Evolutionary conservation across 306 rosid genomes (phyloP), one percentile per base, ranked within the genome.

Genomic region (Amphicarpaea edgeworthii): DNA sequence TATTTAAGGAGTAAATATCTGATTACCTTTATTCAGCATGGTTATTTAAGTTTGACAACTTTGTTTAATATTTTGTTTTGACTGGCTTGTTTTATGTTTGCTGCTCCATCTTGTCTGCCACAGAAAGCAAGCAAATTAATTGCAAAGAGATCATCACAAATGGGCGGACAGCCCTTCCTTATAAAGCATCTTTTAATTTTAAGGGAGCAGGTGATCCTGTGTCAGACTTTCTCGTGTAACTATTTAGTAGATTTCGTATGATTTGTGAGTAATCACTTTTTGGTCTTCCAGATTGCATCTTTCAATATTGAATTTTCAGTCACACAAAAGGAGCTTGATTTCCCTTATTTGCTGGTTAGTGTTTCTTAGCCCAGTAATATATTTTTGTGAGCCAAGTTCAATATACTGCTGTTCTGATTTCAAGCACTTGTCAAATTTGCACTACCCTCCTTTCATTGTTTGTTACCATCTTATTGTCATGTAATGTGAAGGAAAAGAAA

Each of bases 271-370:
- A 60, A 53, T 60, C 9, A 49, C 20, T 37, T 81, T 82, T 57
- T 71, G 77, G 55, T 57, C 23, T 75, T 83, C 77, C 93, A 96
- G 99, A 96, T 96, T 72, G 97, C 97, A 23, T 95, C 96, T 67
- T 96, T 92, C 32, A 91, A 96, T 78, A 88, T 96, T 69, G 99
- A 96, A 80, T 92, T 96, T 83, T 90, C 93, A 20, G 96, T 93
- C 75, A 96, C 98, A 11, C 97, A 96, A 79, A 96, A 96, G 91
- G 99, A 96, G 75, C 99, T 96, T 65, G 98, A 96, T 85, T 96
- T 96, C 89, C 92, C 99, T 61, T 98, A 96, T 73, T 86, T 96
- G 83, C 93, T 96, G 97, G 99, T 96, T 63, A 82, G 98, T 91
- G 73, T 46, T 72, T 87, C 78, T 60, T 46, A 67, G 66, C 77